Conservation (phyloP, 345 rosid genomes). For the Hypericum perforatum region DNA sequence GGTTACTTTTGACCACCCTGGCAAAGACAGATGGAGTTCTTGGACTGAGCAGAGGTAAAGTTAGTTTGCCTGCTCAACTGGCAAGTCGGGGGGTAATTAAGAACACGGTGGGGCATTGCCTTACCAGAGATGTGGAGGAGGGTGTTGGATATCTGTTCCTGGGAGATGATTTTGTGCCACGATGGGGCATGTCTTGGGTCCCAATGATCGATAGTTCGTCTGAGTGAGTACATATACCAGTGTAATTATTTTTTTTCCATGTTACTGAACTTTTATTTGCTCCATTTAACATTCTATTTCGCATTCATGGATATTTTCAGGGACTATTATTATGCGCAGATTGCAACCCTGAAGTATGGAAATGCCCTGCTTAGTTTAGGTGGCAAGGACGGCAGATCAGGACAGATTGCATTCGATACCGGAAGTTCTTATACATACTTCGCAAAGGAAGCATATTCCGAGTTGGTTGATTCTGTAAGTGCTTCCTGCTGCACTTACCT, state of each 20-base stretch:
- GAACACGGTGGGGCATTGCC: slow-evolving; percentile 86
- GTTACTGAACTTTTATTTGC: slow-evolving; percentile 1
- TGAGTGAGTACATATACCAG: slow-evolving; percentile 36
- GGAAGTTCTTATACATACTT: slow-evolving; percentile 95
- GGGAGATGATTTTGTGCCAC: slow-evolving; percentile 74
- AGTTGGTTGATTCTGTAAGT: slow-evolving; percentile 65
- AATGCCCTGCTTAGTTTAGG: slow-evolving; percentile 43
- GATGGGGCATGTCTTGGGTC: slow-evolving; percentile 71
- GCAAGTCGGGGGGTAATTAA: slow-evolving; percentile 67
- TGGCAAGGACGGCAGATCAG: slow-evolving; percentile 24
- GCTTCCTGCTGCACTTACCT: background rate
- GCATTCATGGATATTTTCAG: slow-evolving; percentile 25
- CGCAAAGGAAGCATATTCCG: slow-evolving; percentile 55
- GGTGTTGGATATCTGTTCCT: slow-evolving; percentile 80
- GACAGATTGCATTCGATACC: slow-evolving; percentile 53
- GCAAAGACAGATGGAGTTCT: slow-evolving; percentile 80
- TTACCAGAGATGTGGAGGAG: slow-evolving; percentile 33
- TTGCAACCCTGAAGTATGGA: slow-evolving; percentile 58
- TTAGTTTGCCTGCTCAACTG: slow-evolving; percentile 92
- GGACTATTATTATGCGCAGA: slow-evolving; percentile 42
- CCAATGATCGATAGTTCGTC: slow-evolving; percentile 54
- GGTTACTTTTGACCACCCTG: slow-evolving; percentile 55
- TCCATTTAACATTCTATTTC: background rate
- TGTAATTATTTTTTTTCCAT: background rate
- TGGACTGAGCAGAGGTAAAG: slow-evolving; percentile 74